Percentiles rank a stretch among this genome's conserved stretches.
These are phyloP conservation scores for Chamaenerion angustifolium DNA, from an alignment of 345 rosid genomes.

Conservation along the genomic window DNA sequence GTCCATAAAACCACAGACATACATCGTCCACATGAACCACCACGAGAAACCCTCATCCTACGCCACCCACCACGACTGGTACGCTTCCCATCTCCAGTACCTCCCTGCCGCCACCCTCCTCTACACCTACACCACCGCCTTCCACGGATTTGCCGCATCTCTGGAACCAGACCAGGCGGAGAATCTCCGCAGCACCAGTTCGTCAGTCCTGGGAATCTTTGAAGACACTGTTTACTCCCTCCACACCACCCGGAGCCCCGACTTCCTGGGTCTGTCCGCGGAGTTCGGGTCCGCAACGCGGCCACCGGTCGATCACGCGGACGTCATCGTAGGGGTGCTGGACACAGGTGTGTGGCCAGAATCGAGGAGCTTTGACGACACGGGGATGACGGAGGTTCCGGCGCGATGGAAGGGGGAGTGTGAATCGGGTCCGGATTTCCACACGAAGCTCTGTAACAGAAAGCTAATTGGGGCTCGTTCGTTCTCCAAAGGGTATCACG, in stretches of 20 bases:
- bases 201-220: slow-evolving; percentile 44
- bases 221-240: slow-evolving; percentile 62
- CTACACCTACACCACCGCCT: slow-evolving; percentile 48
- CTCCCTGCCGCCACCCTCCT: slow-evolving; percentile 35
- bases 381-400: slow-evolving; percentile 57
- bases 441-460: slow-evolving; percentile 47
- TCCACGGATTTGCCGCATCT: slow-evolving; percentile 60
- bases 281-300: slow-evolving; percentile 24
- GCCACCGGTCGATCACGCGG: slow-evolving; percentile 21
- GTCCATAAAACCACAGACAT: slow-evolving; percentile 25
- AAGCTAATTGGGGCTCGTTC: slow-evolving; percentile 72
- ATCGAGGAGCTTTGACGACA: slow-evolving; percentile 48
- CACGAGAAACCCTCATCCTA: slow-evolving; percentile 39
- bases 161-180: slow-evolving; percentile 44
- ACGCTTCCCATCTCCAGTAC: slow-evolving; percentile 43
- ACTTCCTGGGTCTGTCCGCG: slow-evolving; percentile 54
- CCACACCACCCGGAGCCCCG: slow-evolving; percentile 73
- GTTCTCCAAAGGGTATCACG: slow-evolving; percentile 57
- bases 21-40: slow-evolving; percentile 66
- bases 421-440: slow-evolving; percentile 57
- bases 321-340: slow-evolving; percentile 62
- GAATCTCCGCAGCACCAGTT: slow-evolving; percentile 27
- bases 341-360: slow-evolving; percentile 96
- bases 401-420: slow-evolving; percentile 62
- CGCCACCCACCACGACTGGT: slow-evolving; percentile 61